Evolutionary conservation across 2,329 filamentous ascomycete genomes (phyloP).

Genomic region (Myrmaecium sp.): DNA sequence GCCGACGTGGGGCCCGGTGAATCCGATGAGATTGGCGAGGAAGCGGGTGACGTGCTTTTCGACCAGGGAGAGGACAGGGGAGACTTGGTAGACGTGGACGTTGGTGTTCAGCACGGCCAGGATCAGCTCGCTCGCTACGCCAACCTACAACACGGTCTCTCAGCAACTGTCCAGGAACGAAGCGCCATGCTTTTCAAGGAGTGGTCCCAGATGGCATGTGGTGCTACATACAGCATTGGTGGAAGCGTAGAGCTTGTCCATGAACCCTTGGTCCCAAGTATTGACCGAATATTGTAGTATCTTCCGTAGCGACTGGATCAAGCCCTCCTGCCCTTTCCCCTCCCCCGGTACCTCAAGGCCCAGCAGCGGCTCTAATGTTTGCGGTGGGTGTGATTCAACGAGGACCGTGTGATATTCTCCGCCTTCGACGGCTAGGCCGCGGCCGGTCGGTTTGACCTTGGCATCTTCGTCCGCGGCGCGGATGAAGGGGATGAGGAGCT

Average conservation of each 20-base stretch:
- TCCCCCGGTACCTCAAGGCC: conserved; percentile 19
- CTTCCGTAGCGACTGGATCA: conserved; percentile 38
- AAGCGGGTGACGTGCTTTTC: conserved; percentile 66
- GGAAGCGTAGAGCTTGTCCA: conserved; percentile 88
- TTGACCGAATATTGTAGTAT: conserved; percentile 81
- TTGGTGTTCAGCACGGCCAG: conserved; percentile 85
- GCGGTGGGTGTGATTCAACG: conserved; percentile 27
- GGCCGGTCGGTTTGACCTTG: conserved; percentile 35
- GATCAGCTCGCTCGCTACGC: conserved; percentile 69
- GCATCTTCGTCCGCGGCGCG: conserved; percentile 49
- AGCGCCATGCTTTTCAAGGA: conserved; percentile 1
- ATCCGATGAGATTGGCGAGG: conserved; percentile 62
- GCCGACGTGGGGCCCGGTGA: conserved; percentile 48
- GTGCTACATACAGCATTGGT: conserved; percentile 52
- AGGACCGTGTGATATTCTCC: conserved; percentile 29
- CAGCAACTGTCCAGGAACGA: background rate
- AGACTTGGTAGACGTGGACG: conserved; percentile 84
- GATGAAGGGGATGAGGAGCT: conserved; percentile 55
- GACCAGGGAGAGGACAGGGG: conserved; percentile 69
- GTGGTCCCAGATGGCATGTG: no score
- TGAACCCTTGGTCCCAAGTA: conserved; percentile 94
- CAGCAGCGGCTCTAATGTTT: conserved; percentile 25
- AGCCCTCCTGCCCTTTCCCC: conserved; percentile 24
- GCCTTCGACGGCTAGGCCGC: conserved; percentile 45
- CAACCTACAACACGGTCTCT: conserved; percentile 35